Percentiles rank a stretch among this genome's conserved stretches.
These are phyloP conservation scores for Lactarius sp. DNA, from an alignment of 768 basidiomycete species.

Conservation along the genomic window DNA sequence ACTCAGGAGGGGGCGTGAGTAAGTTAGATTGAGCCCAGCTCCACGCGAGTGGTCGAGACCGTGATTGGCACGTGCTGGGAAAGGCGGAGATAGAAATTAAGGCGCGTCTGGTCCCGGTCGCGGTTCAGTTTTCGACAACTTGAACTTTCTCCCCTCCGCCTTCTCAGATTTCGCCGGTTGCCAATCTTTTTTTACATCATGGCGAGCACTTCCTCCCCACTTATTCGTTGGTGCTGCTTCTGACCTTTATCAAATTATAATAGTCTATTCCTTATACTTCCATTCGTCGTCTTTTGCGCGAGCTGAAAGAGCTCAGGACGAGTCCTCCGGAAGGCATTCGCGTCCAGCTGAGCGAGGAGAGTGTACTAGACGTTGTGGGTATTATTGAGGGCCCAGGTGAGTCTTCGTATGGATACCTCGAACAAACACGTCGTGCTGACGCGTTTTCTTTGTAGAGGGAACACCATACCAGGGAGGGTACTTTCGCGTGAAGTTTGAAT, in stretches of 20 bases:
- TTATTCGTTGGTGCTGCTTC: neutral
- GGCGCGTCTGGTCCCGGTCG: neutral
- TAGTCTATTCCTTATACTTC: conserved; percentile 48
- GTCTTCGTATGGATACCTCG: conserved; percentile 29
- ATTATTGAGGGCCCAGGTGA: conserved; percentile 88
- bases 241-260: neutral
- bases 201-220: neutral
- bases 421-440: conserved; percentile 11
- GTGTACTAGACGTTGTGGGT: conserved; percentile 82
- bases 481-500: conserved; percentile 74
- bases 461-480: conserved; percentile 72
- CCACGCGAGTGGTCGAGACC: no score
- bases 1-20: no score
- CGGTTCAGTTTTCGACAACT: conserved; percentile 2
- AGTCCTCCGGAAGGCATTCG: conserved; percentile 92
- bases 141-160: conserved; percentile 4
- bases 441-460: conserved; percentile 39
- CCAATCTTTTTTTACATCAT: conserved; percentile 4
- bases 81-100: neutral
- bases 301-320: conserved; percentile 73
- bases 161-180: neutral
- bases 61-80: conserved; percentile 2
- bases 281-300: conserved; percentile 84
- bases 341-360: conserved; percentile 78
- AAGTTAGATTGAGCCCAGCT: no score